A percentile compares a stretch with the other conserved stretches of the same genome.
Conservation (phyloP, 2,329 filamentous ascomycete species). For the Hypoxylon sp. region DNA sequence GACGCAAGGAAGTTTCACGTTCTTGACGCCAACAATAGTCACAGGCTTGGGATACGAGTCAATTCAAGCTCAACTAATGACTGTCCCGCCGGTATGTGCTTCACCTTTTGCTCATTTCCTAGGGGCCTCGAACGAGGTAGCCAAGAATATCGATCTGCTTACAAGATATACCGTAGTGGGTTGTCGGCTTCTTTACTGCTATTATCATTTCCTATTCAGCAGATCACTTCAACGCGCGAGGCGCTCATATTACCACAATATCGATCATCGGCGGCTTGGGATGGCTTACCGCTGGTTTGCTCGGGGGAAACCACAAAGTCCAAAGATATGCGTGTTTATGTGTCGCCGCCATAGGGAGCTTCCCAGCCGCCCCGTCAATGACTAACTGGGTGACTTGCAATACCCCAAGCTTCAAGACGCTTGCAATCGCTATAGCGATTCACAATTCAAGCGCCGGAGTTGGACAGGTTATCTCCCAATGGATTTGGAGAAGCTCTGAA, state of each 20-base stretch:
- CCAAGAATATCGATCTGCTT: neutral
- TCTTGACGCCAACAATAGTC: conserved; percentile 68
- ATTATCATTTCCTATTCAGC: conserved; percentile 49
- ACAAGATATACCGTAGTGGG: conserved; percentile 38
- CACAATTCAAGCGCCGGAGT: conserved; percentile 58
- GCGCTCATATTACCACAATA: conserved; percentile 48
- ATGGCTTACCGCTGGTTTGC: conserved; percentile 53
- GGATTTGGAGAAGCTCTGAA: conserved; percentile 57
- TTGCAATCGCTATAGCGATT: conserved; percentile 57
- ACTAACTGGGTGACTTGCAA: conserved; percentile 59
- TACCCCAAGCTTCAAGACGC: conserved; percentile 55
- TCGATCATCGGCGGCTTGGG: conserved; percentile 52
- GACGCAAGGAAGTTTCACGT: conserved; percentile 60
- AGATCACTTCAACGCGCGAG: conserved; percentile 47
- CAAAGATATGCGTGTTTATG: conserved; percentile 56
- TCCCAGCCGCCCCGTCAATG: conserved; percentile 56
- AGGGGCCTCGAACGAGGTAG: neutral
- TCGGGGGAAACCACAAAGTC: conserved; percentile 48
- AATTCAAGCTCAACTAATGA: conserved; percentile 50
- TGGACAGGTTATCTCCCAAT: conserved; percentile 58
- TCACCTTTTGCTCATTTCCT: neutral
- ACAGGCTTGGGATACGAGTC: conserved; percentile 56
- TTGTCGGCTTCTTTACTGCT: conserved; percentile 49
- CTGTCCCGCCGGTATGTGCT: conserved; percentile 47
- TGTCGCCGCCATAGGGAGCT: conserved; percentile 57